Evolutionary conservation across 345 rosid species (phyloP), one percentile per base, ranked within the genome.

Genomic region (Populus simonii): DNA sequence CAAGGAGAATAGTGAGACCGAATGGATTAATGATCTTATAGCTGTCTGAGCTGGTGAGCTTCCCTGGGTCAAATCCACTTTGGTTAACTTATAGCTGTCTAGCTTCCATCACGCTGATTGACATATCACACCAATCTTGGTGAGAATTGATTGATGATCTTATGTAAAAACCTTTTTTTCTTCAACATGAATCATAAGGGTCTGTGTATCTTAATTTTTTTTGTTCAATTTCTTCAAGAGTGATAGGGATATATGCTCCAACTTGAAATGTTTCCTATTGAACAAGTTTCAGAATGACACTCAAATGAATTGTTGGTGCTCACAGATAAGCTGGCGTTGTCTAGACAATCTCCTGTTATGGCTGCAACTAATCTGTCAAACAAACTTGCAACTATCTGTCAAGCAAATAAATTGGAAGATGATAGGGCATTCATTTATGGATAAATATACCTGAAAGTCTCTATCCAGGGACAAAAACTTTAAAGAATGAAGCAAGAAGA

Each of bases 141-240:
- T n/a, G 63, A 36, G 33, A 73, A 57, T 36, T 45, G 76, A 73
- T 38, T 39, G 68, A 6, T 73, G 23, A 61, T 35, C 76, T 61
- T 39, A 25, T 25, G 33, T 39, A 43, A 35, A 61, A 38, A 1
- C 29, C 25, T 38, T 39, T 74, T 63, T 17, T 16, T 25, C 8
- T 25, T 22, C 38, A 29, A 45, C 29, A 45, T 47, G 43, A 65
- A 16, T 61, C 61, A 36, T 13, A 59, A 73, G 38, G 55, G 18
- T 69, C 3, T 47, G 43, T 41, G 13, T 69, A 13, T 69, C 17
- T 45, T 8, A 8, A 6, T 43, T 20, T 68, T 38, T 68, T 2
- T 33, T 12, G 22, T 20, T 68, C 31, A 68, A 22, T 41, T 23
- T 70, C 51, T 47, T n/a, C 63, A 59, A 45, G 41, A 70, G 35